Percentiles rank a stretch among this genome's conserved stretches.
phyloP scores from a whole-genome alignment of 2,329 filamentous ascomycete genomes.

The Monilinia polystroma region DNA sequence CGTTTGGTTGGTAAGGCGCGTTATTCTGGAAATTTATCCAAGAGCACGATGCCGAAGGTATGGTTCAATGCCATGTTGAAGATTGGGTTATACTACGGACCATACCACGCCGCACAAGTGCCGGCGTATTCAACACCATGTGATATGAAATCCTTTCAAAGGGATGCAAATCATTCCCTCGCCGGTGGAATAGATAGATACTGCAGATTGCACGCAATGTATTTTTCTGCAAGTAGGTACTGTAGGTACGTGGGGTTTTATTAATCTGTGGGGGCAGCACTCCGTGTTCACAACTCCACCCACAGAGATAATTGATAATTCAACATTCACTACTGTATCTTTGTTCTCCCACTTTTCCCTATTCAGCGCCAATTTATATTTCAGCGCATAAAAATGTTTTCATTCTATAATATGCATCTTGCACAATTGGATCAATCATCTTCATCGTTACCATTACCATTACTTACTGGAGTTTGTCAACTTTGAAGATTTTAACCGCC shows the following conservation, averaged over 20 bases:
- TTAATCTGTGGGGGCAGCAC: slow-evolving; percentile 10
- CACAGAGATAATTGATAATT: slow-evolving; percentile 2
- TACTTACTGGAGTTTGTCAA: slow-evolving; percentile 1
- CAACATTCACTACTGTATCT: slow-evolving; percentile 3
- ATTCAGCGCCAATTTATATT: slow-evolving; percentile 11
- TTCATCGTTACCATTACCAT: slow-evolving; percentile 4
- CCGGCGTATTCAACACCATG: not conserved
- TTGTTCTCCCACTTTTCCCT: not conserved
- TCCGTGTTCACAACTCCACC: slow-evolving; percentile 2
- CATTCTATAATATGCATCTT: slow-evolving; percentile 8
- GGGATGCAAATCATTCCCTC: not conserved
- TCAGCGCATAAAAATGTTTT: slow-evolving; percentile 12
- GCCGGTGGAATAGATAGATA: not conserved
- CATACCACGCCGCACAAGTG: slow-evolving; percentile 4
- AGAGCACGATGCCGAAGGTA: slow-evolving; percentile 11
- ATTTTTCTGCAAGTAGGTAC: not conserved
- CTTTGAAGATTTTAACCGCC: slow-evolving; percentile 11
- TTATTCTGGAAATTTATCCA: not conserved
- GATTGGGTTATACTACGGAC: not conserved
- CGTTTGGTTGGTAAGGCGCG: not conserved
- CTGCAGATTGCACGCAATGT: not conserved
- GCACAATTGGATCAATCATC: slow-evolving; percentile 7
- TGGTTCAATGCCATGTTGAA: not conserved
- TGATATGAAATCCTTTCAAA: not conserved
- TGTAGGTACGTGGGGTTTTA: not conserved